Conservation (phyloP, 2,329 filamentous ascomycete genomes). For the Colletotrichum lentis region DNA sequence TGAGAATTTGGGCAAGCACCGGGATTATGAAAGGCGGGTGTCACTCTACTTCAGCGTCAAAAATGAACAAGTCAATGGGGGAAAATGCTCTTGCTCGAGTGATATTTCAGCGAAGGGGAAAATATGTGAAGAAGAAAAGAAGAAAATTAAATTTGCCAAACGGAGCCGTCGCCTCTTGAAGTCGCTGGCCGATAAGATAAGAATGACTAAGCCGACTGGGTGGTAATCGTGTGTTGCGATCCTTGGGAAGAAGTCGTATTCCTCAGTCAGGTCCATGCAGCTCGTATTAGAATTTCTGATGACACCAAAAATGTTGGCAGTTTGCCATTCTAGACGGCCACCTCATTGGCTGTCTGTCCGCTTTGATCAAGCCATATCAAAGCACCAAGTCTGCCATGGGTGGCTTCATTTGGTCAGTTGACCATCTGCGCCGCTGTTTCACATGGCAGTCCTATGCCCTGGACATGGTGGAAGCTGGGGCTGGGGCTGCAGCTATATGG, state of each 20-base stretch:
- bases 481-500: neutral
- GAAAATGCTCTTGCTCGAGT: slow-evolving; percentile 45
- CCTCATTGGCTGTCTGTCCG: neutral
- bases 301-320: neutral
- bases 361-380: neutral
- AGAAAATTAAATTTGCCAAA: slow-evolving; percentile 20
- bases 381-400: neutral
- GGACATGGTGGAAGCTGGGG: neutral
- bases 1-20: slow-evolving; percentile 52
- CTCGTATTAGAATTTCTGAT: slow-evolving; percentile 8
- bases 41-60: slow-evolving; percentile 63
- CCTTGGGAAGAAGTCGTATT: neutral
- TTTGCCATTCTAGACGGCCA: neutral
- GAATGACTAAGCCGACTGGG: slow-evolving; percentile 22
- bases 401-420: slow-evolving; percentile 26
- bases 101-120: slow-evolving; percentile 54
- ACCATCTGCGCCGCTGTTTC: slow-evolving; percentile 20
- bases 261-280: slow-evolving; percentile 14
- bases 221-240: neutral
- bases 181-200: slow-evolving; percentile 33
- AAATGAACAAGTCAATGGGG: slow-evolving; percentile 55
- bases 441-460: slow-evolving; percentile 13
- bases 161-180: slow-evolving; percentile 21
- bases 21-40: slow-evolving; percentile 68
- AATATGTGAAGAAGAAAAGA: slow-evolving; percentile 55